These are phyloP conservation scores for Globisporangium viniferum DNA, from an alignment of 352 stramenopile species.

Conservation along the genomic window DNA sequence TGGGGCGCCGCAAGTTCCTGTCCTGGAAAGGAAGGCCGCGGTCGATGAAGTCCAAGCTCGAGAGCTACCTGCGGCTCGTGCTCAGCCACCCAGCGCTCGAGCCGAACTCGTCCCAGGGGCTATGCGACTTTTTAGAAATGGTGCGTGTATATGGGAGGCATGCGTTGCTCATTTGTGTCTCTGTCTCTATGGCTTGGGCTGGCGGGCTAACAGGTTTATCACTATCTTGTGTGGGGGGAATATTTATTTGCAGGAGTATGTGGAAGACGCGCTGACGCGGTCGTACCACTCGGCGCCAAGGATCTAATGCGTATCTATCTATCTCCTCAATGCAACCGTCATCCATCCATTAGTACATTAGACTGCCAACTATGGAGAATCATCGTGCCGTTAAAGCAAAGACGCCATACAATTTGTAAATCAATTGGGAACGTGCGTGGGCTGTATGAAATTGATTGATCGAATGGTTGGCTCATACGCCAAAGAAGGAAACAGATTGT, in stretches of 20 bases:
- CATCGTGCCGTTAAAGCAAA: not conserved
- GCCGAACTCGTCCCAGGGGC: conserved; percentile 46
- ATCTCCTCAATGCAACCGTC: not conserved
- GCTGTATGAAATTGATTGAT: not conserved
- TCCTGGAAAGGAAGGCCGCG: conserved; percentile 58
- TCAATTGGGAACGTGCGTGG: not conserved
- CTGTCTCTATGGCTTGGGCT: not conserved
- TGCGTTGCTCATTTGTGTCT: not conserved
- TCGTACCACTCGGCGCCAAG: conserved; percentile 46
- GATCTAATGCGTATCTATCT: conserved; percentile 4
- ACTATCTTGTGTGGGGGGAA: not conserved
- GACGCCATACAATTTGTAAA: not conserved
- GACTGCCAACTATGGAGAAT: not conserved
- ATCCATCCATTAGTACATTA: not conserved
- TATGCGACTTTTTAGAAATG: conserved; percentile 79
- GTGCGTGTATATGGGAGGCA: conserved; percentile 16
- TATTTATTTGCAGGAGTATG: conserved; percentile 45
- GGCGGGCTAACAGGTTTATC: conserved; percentile 1
- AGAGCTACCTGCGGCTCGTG: conserved; percentile 57
- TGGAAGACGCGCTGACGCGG: conserved; percentile 40
- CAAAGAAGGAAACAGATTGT: not conserved
- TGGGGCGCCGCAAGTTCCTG: conserved; percentile 31
- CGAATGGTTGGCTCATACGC: not conserved
- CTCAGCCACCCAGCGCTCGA: conserved; percentile 47
- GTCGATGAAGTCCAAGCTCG: conserved; percentile 66